Evolutionary conservation across 2,329 filamentous ascomycete species (phyloP).

Genomic region (Graphilbum fragrans): DNA sequence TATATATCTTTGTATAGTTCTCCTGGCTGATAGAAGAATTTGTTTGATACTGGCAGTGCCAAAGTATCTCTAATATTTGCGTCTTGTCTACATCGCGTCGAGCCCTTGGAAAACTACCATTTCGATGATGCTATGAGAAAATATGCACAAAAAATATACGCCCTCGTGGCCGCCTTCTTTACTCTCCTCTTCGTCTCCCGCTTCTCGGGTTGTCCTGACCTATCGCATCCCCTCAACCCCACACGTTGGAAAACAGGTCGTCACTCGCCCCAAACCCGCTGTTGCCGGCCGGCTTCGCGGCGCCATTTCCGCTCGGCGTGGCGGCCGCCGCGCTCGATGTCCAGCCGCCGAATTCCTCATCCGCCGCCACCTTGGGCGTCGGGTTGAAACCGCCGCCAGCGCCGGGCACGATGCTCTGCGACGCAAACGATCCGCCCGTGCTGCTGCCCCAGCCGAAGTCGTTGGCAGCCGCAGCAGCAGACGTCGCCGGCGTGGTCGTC

Average conservation of each 20-base stretch:
- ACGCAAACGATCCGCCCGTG: constrained; percentile 35
- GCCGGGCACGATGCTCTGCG: constrained; percentile 47
- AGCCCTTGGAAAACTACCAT: too few species aligned
- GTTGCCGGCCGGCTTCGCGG: constrained; percentile 25
- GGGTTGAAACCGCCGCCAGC: constrained; percentile 52
- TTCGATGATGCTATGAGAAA: too few species aligned
- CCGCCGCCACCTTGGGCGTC: constrained; percentile 62
- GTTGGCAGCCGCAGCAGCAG: constrained; percentile 25
- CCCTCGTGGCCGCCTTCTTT: neutral
- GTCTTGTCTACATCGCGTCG: too few species aligned
- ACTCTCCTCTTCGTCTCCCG: neutral
- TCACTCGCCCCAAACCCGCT: constrained; percentile 56
- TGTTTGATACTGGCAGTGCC: too few species aligned
- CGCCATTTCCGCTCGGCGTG: constrained; percentile 18
- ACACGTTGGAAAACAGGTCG: constrained; percentile 92
- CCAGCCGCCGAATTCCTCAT: constrained; percentile 97
- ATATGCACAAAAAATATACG: too few species aligned
- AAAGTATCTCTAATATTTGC: too few species aligned
- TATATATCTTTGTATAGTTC: too few species aligned
- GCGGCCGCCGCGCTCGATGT: constrained; percentile 52
- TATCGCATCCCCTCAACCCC: constrained; percentile 50
- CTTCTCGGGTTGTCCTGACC: neutral
- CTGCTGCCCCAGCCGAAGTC: constrained; percentile 49
- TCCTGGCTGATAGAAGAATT: too few species aligned
- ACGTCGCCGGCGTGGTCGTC: neutral